Evolutionary conservation across 2,329 filamentous ascomycete species (phyloP).

Genomic region (Emydomyces testavorans): DNA sequence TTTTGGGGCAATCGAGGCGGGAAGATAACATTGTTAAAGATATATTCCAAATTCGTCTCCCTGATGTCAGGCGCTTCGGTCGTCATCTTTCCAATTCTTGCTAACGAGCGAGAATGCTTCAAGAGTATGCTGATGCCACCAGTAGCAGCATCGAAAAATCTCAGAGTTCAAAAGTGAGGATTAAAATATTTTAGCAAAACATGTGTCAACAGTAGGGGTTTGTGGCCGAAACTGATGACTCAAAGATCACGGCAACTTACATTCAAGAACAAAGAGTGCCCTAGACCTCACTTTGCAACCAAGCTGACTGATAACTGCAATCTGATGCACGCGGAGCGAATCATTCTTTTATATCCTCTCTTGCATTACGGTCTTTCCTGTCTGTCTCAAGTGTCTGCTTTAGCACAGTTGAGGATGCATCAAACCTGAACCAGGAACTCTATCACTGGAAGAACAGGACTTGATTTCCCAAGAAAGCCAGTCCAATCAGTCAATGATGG

Average conservation of each 20-base stretch:
- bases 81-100: background rate
- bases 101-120: too few relatives aligned
- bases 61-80: background rate
- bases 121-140: too few relatives aligned
- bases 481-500: too few relatives aligned
- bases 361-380: too few relatives aligned
- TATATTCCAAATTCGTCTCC: slow-evolving; percentile 1
- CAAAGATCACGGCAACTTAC: background rate
- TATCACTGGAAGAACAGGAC: too few relatives aligned
- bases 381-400: too few relatives aligned
- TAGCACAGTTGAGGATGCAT: too few relatives aligned
- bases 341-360: too few relatives aligned
- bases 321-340: too few relatives aligned
- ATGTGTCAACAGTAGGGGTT: background rate
- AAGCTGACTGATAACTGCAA: too few relatives aligned
- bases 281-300: background rate
- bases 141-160: background rate
- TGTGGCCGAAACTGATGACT: background rate
- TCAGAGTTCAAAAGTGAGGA: background rate
- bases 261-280: background rate
- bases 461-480: too few relatives aligned
- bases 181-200: background rate
- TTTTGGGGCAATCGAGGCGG: slow-evolving; percentile 39
- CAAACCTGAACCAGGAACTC: too few relatives aligned
- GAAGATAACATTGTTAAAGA: slow-evolving; percentile 41